Base-by-base conservation (phyloP, 371 early-diverging fungal genomes). In the Apophysomyces elegans region DNA sequence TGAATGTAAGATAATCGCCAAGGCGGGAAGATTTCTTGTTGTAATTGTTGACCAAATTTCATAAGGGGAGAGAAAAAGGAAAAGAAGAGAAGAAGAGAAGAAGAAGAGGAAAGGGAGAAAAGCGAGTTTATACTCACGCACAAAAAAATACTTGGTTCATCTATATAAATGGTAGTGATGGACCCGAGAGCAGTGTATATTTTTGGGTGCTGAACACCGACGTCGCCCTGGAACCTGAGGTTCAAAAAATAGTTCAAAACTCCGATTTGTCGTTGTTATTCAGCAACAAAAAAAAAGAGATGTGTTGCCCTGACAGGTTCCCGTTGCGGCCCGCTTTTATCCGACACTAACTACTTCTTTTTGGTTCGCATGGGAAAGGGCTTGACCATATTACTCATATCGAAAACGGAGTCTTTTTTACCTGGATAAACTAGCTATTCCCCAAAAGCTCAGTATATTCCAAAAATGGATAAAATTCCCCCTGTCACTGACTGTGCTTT, bases 1-100 rank as follows among this genome's bases (percentile, higher is more conserved):
- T 95, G 93, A 8, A 97, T 75, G 77, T 97, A 98, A 68, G 96
- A 94, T 73, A 92, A 89, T 65, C 90, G 85, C 95, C 97, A 98
- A 26, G 81, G 81, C 13, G 76, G 69, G 64, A 80, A 80, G 9
- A 80, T 69, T 54, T 73, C 76, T 38, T 80, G 70, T 65, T 76
- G 76, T 56, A 80, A 69, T 71, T 80, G 78, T 58, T 70, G 69
- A 35, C 76, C 81, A 73, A 74, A 80, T 65, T 80, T 80, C 81
- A 80, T 80, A 45, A 43, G 58, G 45, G 45, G n/a, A 62, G 38
- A 13, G 38, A 32, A 43, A 44, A 56, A 37, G 12, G 38, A 59
- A 16, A 63, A 39, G 37, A 45, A 37, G 47, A 39, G n/a, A 62
- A 35, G 62, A 69, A 47, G 32, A 66, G 37, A 62, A 56, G 59